Evolutionary conservation across 805 yeast genomes (phyloP).

Genomic region (Zygotorulaspora danielsina): DNA sequence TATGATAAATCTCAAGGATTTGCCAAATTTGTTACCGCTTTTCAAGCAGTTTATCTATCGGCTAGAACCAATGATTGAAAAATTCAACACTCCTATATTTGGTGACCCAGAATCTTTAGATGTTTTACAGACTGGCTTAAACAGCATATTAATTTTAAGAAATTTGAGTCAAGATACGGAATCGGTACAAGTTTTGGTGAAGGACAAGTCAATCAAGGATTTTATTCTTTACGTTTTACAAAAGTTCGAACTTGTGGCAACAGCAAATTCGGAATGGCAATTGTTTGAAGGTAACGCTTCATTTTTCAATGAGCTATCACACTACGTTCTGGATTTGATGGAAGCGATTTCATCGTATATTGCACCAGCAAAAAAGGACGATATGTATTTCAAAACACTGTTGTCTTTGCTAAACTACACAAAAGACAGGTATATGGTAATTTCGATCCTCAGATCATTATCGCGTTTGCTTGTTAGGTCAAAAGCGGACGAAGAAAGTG

Average conservation of each 20-base stretch:
- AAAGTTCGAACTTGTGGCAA: conserved; percentile 23
- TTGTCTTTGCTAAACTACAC: conserved; percentile 47
- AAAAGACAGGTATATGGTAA: conserved; percentile 64
- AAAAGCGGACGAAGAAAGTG: conserved; percentile 43
- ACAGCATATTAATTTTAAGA: conserved; percentile 56
- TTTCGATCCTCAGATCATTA: conserved; percentile 68
- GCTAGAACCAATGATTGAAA: conserved; percentile 24
- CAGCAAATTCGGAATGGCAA: conserved; percentile 24
- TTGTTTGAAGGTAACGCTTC: conserved; percentile 34
- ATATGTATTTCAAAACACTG: conserved; percentile 54
- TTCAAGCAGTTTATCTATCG: conserved; percentile 35
- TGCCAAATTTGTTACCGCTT: conserved; percentile 38
- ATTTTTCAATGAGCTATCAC: conserved; percentile 52
- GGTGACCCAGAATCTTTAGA: conserved; percentile 15
- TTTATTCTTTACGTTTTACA: conserved; percentile 38
- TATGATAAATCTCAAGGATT: conserved; percentile 43
- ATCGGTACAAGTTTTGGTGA: conserved; percentile 73
- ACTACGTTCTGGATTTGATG: conserved; percentile 69
- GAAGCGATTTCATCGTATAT: conserved; percentile 82
- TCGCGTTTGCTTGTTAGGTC: conserved; percentile 73
- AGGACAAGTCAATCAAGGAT: conserved; percentile 44
- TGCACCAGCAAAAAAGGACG: conserved; percentile 68
- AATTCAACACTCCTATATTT: conserved; percentile 25
- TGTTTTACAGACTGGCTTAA: conserved; percentile 33
- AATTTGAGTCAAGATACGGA: conserved; percentile 80